Conservation (phyloP, 1,284 basidiomycete genomes). For the Microbotryum lychnidis-dioicae region DNA sequence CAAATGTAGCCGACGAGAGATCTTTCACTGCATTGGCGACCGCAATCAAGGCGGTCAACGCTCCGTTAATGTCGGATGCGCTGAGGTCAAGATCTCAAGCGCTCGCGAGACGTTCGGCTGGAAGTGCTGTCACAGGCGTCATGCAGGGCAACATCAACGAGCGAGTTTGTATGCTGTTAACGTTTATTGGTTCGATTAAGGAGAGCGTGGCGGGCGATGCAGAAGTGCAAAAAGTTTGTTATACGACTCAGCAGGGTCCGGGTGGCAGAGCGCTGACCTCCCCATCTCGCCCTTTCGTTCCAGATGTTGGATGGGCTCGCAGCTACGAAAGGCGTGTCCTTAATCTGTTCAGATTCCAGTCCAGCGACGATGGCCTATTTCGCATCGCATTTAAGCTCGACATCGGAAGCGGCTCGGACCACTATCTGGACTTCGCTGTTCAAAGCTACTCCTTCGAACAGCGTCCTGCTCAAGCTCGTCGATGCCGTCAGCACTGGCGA, state of each 20-base stretch:
- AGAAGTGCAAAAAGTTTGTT: no score
- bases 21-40: slow-evolving; percentile 11
- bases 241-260: no score
- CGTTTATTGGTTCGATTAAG: not conserved
- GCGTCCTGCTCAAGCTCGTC: slow-evolving; percentile 11
- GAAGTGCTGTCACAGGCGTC: not conserved
- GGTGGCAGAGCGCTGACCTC: no score
- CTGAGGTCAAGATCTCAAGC: not conserved
- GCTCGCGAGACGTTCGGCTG: slow-evolving; percentile 1
- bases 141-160: slow-evolving; percentile 1
- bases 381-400: not conserved
- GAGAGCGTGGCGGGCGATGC: not conserved
- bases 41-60: slow-evolving; percentile 9
- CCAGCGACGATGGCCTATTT: not conserved
- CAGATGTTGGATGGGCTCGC: no score
- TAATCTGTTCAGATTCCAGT: no score
- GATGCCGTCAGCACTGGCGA: slow-evolving; percentile 3
- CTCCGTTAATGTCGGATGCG: not conserved
- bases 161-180: not conserved
- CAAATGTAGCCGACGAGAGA: not conserved
- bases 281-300: no score
- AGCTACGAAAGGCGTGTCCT: no score
- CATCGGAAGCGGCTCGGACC: slow-evolving; percentile 1
- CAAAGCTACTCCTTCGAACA: slow-evolving; percentile 4
- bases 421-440: slow-evolving; percentile 16